Conservation (phyloP, 2,329 filamentous ascomycete species). For the Neocucurbitaria cava region DNA sequence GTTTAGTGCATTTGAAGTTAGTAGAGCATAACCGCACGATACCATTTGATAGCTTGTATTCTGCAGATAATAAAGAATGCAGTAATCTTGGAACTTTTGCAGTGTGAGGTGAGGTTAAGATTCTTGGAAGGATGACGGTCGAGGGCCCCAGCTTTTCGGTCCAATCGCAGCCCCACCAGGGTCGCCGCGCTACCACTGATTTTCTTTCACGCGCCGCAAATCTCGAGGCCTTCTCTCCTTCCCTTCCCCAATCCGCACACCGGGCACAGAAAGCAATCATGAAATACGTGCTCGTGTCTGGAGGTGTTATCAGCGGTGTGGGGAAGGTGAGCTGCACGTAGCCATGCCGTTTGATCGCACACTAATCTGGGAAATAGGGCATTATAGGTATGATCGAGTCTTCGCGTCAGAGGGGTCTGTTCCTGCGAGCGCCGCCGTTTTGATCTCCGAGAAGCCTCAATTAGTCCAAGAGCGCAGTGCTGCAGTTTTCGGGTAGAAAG, state of each 20-base stretch:
- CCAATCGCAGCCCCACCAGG: constrained; percentile 20
- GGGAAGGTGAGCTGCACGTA: constrained; percentile 54
- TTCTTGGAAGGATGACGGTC: constrained; percentile 22
- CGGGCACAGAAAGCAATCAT: constrained; percentile 61
- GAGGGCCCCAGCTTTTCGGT: constrained; percentile 2
- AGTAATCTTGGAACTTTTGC: not conserved
- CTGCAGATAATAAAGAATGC: constrained; percentile 19
- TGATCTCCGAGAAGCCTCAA: not conserved
- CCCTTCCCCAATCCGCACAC: constrained; percentile 52
- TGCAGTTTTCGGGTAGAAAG: not conserved
- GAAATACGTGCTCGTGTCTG: constrained; percentile 83
- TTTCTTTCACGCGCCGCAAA: constrained; percentile 40
- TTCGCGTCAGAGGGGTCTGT: not conserved
- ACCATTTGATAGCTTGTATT: constrained; percentile 45
- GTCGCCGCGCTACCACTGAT: constrained; percentile 27
- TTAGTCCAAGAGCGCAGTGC: not conserved
- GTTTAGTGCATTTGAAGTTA: constrained; percentile 41
- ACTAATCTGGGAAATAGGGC: constrained; percentile 56
- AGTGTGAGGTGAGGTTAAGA: constrained; percentile 26
- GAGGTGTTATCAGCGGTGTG: constrained; percentile 61
- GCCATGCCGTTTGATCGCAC: constrained; percentile 15
- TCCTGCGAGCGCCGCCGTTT: not conserved
- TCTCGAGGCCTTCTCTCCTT: constrained; percentile 36
- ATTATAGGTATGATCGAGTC: constrained; percentile 64
- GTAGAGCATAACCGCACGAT: constrained; percentile 43